A percentile compares a stretch with the other conserved stretches of the same genome.
phyloP scores from a whole-genome alignment of 139 green algal genomes.

The Cymbomonas tetramitiformis region DNA sequence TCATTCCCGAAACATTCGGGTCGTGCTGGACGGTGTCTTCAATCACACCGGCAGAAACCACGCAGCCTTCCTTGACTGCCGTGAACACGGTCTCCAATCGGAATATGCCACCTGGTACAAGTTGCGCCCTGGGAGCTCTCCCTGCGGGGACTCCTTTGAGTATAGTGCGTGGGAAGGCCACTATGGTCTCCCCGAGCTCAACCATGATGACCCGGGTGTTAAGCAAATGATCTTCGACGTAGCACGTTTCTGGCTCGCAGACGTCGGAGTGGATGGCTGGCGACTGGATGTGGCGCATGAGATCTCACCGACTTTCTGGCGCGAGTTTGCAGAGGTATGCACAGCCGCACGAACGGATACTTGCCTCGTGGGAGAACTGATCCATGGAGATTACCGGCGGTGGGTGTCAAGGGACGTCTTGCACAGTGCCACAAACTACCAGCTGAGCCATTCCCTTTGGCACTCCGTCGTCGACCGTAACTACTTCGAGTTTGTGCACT shows the following conservation, averaged over 20 bases:
- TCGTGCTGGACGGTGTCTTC: constrained; percentile 29
- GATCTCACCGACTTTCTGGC: constrained; percentile 20
- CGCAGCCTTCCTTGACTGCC: constrained; percentile 12
- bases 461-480: constrained; percentile 22
- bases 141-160: background rate
- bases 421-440: constrained; percentile 24
- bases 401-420: constrained; percentile 5
- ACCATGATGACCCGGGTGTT: constrained; percentile 14
- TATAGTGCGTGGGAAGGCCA: constrained; percentile 23
- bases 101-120: constrained; percentile 14
- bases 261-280: constrained; percentile 18
- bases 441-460: constrained; percentile 27
- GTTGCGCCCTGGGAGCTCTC: background rate
- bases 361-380: constrained; percentile 21
- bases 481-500: constrained; percentile 26
- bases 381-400: constrained; percentile 23
- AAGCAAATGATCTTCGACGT: constrained; percentile 10
- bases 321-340: constrained; percentile 15
- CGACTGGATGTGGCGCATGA: constrained; percentile 28
- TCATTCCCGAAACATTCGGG: constrained; percentile 15
- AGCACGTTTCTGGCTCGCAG: constrained; percentile 21
- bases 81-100: background rate
- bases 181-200: constrained; percentile 12
- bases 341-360: constrained; percentile 7
- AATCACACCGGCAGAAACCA: constrained; percentile 23